Base-by-base conservation (phyloP, 177 flowering plant genomes). In the Vitis hybrid region DNA sequence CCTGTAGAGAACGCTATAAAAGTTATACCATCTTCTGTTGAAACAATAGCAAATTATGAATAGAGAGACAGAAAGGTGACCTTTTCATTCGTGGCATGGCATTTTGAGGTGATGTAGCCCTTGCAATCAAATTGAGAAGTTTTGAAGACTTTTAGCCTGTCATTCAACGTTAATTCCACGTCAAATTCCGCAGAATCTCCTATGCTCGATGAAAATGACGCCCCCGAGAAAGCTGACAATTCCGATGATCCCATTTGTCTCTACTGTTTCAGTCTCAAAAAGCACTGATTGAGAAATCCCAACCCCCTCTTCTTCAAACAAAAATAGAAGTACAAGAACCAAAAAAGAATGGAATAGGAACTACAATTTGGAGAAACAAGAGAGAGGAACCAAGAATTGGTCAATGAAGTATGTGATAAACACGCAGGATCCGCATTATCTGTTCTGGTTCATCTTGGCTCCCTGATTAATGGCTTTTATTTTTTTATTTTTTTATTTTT, bases 41-140 rank as follows among this genome's bases (percentile, higher is more conserved):
- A 57, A 14, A 57, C 60, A 57, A 3, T 34, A 2, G 54, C 61
- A 71, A 26, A 18, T 19, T 18, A 30, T n/a, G 14, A 23, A 34
- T 13, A 57, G 10, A 30, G 59, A 15, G 18, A 23, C 32, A 59
- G n/a, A 51, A 15, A 67, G 52, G 56, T 15, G 14, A 88, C 92
- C 94, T 88, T 88, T 72, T 90, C 94, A 73, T 66, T 83, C 87
- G 85, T 87, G 76, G 75, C 64, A 14, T 78, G 87, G 82, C 89
- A 85, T 77, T 87, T 83, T 63, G 83, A 79, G 71, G 81, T 72
- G 76, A 90, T 57, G 63, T 82, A 90, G 12, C 70, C 74, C 6
- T 85, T 75, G 3, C 87, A 79, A 65, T 90, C 87, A 56, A 87
- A 90, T 0, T 68, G 15, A 2, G 85, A 72, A 7, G 82, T 52